Base-by-base conservation (phyloP, 805 yeast species). In the Sugiyamaella boreocaroliniensis region DNA sequence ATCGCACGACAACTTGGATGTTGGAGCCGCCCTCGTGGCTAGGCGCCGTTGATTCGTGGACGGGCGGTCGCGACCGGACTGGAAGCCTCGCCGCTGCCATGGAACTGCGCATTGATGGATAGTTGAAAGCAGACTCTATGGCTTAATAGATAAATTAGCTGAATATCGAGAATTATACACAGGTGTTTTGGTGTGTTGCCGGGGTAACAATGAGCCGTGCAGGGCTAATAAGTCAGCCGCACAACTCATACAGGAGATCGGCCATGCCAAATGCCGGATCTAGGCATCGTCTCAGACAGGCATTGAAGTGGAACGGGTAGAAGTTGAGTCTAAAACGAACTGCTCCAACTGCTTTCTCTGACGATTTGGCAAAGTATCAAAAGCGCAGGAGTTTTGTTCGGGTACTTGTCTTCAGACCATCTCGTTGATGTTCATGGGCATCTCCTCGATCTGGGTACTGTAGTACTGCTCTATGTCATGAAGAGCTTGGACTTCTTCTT, bases 401-500 rank as follows among this genome's bases (percentile, higher is more conserved):
- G n/a, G n/a, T n/a, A n/a, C n/a, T n/a, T n/a, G n/a, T n/a, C n/a
- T 37, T 45, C 62, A 69, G 40, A 71, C 58, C 67, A 67, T 64
- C 45, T 67, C 69, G 49, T 69, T 70, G 48, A 73, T 66, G 58
- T 73, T 68, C 57, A 67, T 63, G n/a, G 99, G 99, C 92, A 93
- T 87, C 72, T 92, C 96, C 61, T 82, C 87, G 58, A 92, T 89
- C 74, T 85, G 86, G 50, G 95, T 89, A 63, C 85, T 80, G 78
- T 92, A 92, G 76, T 83, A 88, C 70, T 77, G 84, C 76, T 92
- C 97, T 60, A 93, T 82, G 70, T 86, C 96, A 68, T 85, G 82
- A 75, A 90, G 76, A 67, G 78, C 78, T 59, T 79, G 76, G 59
- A 78, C 77, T 69, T 92, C 97, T 52, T 82, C 83, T 58, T 77